Evolutionary conservation across 2,329 filamentous ascomycete genomes (phyloP).

Genomic region (Blumeriella jaapii): DNA sequence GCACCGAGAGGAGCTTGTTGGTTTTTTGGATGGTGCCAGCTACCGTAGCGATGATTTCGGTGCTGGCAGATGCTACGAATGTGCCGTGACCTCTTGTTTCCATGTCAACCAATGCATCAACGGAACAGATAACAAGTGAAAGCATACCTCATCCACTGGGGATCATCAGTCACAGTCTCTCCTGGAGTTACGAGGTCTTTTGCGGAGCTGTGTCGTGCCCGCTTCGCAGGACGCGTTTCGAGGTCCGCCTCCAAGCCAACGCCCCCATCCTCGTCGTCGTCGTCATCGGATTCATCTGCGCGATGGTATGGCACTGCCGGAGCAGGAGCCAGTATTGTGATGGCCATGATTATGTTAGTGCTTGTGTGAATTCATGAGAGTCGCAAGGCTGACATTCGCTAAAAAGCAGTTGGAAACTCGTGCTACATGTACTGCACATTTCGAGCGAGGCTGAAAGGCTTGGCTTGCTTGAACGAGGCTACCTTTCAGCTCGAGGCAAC

Average conservation of each 20-base stretch:
- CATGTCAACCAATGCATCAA: not conserved
- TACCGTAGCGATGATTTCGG: conserved; percentile 76
- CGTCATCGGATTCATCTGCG: conserved; percentile 20
- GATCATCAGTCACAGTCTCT: conserved; percentile 74
- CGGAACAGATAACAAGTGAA: not conserved
- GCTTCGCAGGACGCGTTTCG: conserved; percentile 34
- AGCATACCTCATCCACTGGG: conserved; percentile 84
- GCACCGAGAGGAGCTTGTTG: conserved; percentile 91
- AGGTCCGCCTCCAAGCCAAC: conserved; percentile 26
- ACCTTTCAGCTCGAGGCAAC: too few species aligned
- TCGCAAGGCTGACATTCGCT: conserved; percentile 8
- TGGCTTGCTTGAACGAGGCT: too few species aligned
- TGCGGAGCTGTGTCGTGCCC: conserved; percentile 27
- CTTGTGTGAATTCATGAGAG: not conserved
- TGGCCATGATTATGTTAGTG: conserved; percentile 21
- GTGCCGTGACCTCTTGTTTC: conserved; percentile 75
- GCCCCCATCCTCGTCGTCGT: conserved; percentile 26
- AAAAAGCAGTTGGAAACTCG: too few species aligned
- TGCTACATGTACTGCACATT: too few species aligned
- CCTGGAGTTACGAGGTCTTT: conserved; percentile 72
- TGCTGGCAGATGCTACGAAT: conserved; percentile 51
- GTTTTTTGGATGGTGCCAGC: conserved; percentile 85
- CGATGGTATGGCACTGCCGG: conserved; percentile 17
- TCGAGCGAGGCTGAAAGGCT: too few species aligned
- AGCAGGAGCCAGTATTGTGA: conserved; percentile 26